Evolutionary conservation across 2,329 filamentous ascomycete genomes (phyloP).

Genomic region (Arthrobotrys pseudoclavata): DNA sequence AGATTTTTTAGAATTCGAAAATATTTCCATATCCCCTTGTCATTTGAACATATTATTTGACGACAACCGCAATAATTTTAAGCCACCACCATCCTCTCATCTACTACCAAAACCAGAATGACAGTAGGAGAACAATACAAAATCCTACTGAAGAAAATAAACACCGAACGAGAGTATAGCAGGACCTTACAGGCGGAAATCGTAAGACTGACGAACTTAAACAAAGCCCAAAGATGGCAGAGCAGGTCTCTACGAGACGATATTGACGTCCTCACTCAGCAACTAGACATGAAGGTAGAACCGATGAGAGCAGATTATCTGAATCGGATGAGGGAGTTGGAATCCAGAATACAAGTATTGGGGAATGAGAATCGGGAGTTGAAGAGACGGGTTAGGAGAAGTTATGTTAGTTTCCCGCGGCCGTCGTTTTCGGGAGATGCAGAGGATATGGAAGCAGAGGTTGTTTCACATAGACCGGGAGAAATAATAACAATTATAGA

Average conservation of each 20-base stretch:
- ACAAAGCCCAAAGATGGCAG: neutral
- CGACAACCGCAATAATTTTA: too few species aligned
- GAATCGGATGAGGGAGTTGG: neutral
- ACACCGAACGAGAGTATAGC: neutral
- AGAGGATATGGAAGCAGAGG: neutral
- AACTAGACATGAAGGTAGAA: neutral
- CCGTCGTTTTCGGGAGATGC: neutral
- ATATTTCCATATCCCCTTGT: too few species aligned
- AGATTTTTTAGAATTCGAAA: too few species aligned
- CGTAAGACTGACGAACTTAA: neutral
- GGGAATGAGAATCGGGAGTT: conserved; percentile 8
- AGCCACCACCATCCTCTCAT: too few species aligned
- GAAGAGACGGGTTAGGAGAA: neutral
- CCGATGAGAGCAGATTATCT: neutral
- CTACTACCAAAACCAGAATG: conserved; percentile 3
- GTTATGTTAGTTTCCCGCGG: conserved; percentile 7
- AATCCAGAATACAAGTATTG: neutral
- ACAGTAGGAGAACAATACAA: conserved; percentile 25
- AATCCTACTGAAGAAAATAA: conserved; percentile 8
- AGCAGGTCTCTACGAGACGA: neutral
- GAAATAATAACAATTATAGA: too few species aligned
- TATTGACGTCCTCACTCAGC: neutral
- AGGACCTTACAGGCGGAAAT: neutral
- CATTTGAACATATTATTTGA: too few species aligned
- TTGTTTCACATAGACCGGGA: too few species aligned